Evolutionary conservation across 1,284 basidiomycete species (phyloP), one percentile per base, ranked within the genome.

Genomic region (Puccinia hordei): DNA sequence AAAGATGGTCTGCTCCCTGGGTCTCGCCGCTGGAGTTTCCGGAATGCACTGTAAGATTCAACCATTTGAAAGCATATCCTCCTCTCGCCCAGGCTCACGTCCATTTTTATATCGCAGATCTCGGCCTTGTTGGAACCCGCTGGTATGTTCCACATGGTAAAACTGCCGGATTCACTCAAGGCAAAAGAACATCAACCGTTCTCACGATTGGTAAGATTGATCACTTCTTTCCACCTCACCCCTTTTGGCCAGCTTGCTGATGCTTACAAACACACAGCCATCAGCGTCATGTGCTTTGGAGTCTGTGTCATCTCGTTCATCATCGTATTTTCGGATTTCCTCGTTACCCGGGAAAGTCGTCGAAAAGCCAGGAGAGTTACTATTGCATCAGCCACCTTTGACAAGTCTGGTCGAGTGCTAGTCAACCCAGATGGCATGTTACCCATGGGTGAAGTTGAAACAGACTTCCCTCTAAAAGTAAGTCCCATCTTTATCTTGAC

Each of bases 21-120:
- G 86, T 69, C 83, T 88, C 22, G 87, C 87, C 5, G 83, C 85
- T 3, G 87, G 87, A 35, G 88, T 88, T 19, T 87, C 85, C 63
- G 87, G 87, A 80, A 88, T 88, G 88, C 88, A 88, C 85, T 88
- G 88, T 84, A 85, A 87, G 81, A 87, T 63, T 17, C 53, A 30
- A 59, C 19, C 73, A 51, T 24, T 6, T 17, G 35, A 41, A 41
- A 8, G 13, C 15, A 2, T 49, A 8, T 41, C 9, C 27, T 8
- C 13, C n/a, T 46, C 22, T 27, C 13, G 44, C 22, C 2, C 51
- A 38, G 61, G 51, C 41, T 74, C 3, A 74, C 51, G 5, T 4
- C 55, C 12, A 55, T 41, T 6, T 33, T 8, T 24, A n/a, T 51
- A 38, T 35, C 24, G 46, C 55, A 77, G 75, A 77, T 27, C 66